phyloP scores from a whole-genome alignment of 768 basidiomycete genomes.

The Pleurotus tuber-regium region DNA sequence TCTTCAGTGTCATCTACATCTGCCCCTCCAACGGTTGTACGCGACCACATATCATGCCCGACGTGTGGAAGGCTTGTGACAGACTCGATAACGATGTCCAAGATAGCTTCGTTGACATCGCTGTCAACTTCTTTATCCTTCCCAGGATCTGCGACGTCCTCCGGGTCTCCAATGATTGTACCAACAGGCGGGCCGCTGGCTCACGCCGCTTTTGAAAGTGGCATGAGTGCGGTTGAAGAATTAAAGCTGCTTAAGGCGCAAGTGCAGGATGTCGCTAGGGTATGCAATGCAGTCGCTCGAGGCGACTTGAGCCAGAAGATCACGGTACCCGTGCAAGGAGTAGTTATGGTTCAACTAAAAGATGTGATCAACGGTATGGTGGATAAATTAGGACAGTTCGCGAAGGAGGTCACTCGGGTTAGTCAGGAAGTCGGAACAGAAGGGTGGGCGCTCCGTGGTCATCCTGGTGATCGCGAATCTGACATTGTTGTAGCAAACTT shows the following conservation, averaged over 20 bases:
- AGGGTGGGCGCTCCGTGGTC: slow-evolving; percentile 39
- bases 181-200: slow-evolving; percentile 53
- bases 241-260: slow-evolving; percentile 62
- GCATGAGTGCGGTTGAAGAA: slow-evolving; percentile 68
- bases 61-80: slow-evolving; percentile 44
- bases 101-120: slow-evolving; percentile 12
- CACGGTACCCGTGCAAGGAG: slow-evolving; percentile 65
- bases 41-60: slow-evolving; percentile 40
- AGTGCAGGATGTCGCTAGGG: slow-evolving; percentile 69
- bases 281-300: slow-evolving; percentile 68
- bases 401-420: slow-evolving; percentile 86
- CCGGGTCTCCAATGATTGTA: slow-evolving; percentile 32
- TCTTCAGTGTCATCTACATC: slow-evolving; percentile 18
- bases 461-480: slow-evolving; percentile 18
- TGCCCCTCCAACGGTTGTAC: slow-evolving; percentile 35
- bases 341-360: slow-evolving; percentile 70
- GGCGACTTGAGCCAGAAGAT: slow-evolving; percentile 72
- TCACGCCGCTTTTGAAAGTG: slow-evolving; percentile 54
- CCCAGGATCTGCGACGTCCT: slow-evolving; percentile 12
- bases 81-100: slow-evolving; percentile 32
- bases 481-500: slow-evolving; percentile 68
- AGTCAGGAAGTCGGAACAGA: slow-evolving; percentile 83
- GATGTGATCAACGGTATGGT: slow-evolving; percentile 66
- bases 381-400: slow-evolving; percentile 77
- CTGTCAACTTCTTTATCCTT: slow-evolving; percentile 7